Conservation (phyloP, 805 yeast species). For the Cyberlindnera xylosilytica region DNA sequence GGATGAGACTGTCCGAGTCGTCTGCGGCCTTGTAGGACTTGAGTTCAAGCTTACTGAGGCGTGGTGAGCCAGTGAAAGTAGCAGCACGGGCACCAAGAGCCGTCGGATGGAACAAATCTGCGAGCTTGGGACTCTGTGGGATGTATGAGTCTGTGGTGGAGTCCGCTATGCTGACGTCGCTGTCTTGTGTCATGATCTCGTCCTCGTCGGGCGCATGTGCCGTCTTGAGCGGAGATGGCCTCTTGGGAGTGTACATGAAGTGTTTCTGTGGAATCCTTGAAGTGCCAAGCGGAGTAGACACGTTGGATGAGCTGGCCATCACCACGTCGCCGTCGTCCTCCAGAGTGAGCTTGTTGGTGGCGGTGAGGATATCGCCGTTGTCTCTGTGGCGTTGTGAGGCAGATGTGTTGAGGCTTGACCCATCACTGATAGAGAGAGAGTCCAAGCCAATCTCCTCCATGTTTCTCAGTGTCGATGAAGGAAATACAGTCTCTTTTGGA, state of each 20-base stretch:
- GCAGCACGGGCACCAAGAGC: slow-evolving; percentile 28
- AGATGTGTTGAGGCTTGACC: not conserved
- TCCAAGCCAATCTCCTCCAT: slow-evolving; percentile 13
- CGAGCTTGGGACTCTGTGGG: slow-evolving; percentile 3
- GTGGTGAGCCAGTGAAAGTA: slow-evolving; percentile 18
- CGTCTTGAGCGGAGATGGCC: slow-evolving; percentile 9
- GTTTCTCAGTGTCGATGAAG: too few relatives aligned
- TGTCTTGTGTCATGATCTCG: slow-evolving; percentile 2
- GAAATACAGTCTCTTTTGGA: too few relatives aligned
- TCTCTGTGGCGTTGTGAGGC: not conserved
- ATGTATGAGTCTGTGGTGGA: not conserved
- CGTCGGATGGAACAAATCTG: slow-evolving; percentile 22
- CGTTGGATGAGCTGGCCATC: not conserved
- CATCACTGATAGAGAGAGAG: slow-evolving; percentile 4
- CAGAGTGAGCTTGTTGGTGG: slow-evolving; percentile 8
- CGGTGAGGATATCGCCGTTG: slow-evolving; percentile 4
- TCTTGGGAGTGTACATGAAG: slow-evolving; percentile 7
- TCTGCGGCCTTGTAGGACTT: slow-evolving; percentile 8
- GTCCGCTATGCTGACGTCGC: slow-evolving; percentile 7
- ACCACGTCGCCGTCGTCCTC: slow-evolving; percentile 6
- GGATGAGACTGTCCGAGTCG: slow-evolving; percentile 6
- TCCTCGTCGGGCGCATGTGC: slow-evolving; percentile 7
- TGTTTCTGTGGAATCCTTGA: not conserved
- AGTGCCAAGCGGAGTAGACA: not conserved
- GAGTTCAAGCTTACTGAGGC: slow-evolving; percentile 9